Base-by-base conservation (phyloP, 2,329 filamentous ascomycete species). In the Aurifilum marmelostoma region DNA sequence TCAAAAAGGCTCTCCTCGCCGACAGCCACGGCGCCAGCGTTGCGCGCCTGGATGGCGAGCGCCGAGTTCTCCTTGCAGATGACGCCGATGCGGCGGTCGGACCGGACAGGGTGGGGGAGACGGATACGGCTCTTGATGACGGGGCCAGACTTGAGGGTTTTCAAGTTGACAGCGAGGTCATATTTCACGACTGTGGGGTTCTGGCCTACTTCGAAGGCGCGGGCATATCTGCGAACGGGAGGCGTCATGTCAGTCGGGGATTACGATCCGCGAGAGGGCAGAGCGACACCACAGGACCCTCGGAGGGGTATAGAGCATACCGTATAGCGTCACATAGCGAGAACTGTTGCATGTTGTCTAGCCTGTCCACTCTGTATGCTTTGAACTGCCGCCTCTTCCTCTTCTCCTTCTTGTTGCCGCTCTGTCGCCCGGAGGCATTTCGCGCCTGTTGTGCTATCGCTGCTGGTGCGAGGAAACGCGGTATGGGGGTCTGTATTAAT, bases 281-380 rank as follows among this genome's bases (percentile, higher is more conserved):
- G 18, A 27, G 37, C 11, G 24, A 0, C 18, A 43, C 14, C 41
- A 43, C 41, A 43, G 41, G 41, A 16, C 18, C 43, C 21, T 2
- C 7, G 7, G 11, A n/a, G 43, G 21, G 21, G 8, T n/a, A n/a
- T 21, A n/a, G 4, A 11, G 27, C 85, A 69, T 81, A 93, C 93
- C 94, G 89, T 89, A 99, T 96, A 21, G 96, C 97, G 83, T 99
- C 96, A 73, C 93, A 91, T 41, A 99, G 85, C 0, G 93, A 88
- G 76, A 91, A 97, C 76, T 92, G 90, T 47, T 93, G 85, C 58
- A 89, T 87, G 72, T 88, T 83, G 71, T 87, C 87, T 72, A 95
- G 79, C 72, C 89, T 86, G 77, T 89, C 94, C 41, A 88, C 86
- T 72, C 87, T 88, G 71, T 87, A 88, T 14, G 87, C 84, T 80